Conservation (phyloP, 73 alveolate genomes). For the Vitrella brassicaformis region DNA sequence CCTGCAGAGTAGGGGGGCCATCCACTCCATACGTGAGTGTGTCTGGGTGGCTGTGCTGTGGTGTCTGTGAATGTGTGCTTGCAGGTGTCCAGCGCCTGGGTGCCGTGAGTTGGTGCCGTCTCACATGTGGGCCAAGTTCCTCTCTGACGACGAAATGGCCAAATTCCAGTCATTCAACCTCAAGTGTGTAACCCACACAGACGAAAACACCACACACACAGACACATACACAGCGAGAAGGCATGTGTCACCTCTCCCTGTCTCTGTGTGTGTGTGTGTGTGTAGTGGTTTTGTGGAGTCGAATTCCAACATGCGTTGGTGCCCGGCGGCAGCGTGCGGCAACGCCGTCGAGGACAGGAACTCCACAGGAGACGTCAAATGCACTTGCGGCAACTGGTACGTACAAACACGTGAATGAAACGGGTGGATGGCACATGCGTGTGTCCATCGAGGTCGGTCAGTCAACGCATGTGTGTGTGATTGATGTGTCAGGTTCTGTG, state of each 20-base stretch:
- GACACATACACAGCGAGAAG: neutral
- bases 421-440: neutral
- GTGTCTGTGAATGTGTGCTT: neutral
- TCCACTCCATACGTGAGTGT: neutral
- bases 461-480: constrained; percentile 34
- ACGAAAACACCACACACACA: too few species aligned
- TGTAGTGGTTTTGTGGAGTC: neutral
- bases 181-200: neutral
- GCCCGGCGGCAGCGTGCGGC: constrained; percentile 16
- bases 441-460: neutral
- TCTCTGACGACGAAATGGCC: neutral
- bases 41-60: neutral
- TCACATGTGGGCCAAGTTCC: neutral
- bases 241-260: neutral
- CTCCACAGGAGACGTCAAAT: neutral
- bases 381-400: neutral
- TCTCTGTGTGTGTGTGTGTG: neutral
- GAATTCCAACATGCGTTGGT: neutral
- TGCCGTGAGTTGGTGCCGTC: neutral
- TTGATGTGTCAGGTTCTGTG: constrained; percentile 50
- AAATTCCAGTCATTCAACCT: neutral
- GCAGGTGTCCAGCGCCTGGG: neutral
- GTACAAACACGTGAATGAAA: too few species aligned
- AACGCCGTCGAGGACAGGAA: neutral
- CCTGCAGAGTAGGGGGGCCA: neutral